phyloP scores from a whole-genome alignment of 306 rosid genomes.

The Medicago arabica region DNA sequence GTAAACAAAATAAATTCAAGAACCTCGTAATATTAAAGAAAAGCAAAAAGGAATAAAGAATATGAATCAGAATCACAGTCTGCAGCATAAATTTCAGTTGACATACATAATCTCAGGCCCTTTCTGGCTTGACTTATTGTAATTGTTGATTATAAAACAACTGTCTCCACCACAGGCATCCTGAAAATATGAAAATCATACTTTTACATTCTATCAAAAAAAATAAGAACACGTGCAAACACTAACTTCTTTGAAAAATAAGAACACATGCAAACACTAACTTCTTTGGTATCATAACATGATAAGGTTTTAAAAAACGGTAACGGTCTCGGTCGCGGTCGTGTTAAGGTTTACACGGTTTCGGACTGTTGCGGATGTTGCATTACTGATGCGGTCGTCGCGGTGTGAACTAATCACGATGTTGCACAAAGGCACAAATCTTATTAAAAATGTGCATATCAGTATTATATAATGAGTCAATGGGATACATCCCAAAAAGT shows the following conservation, averaged over 20 bases:
- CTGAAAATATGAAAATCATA: slow-evolving; percentile 47
- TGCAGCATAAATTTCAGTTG: slow-evolving; percentile 24
- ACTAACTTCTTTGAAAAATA: slow-evolving; percentile 18
- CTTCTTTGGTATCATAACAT: slow-evolving; percentile 3
- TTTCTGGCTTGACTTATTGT: slow-evolving; percentile 55
- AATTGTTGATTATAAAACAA: slow-evolving; percentile 74
- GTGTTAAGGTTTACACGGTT: too few species aligned
- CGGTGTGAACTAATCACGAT: too few species aligned
- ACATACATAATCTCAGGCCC: slow-evolving; percentile 77
- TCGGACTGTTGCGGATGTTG: too few species aligned
- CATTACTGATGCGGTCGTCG: too few species aligned
- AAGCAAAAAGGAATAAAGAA: not conserved
- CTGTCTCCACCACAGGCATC: slow-evolving; percentile 80
- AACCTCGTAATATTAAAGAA: slow-evolving; percentile 18
- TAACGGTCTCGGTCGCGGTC: too few species aligned
- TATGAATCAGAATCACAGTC: slow-evolving; percentile 8
- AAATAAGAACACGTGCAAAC: slow-evolving; percentile 26
- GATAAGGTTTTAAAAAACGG: too few species aligned
- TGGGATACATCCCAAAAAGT: too few species aligned
- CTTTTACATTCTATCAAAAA: slow-evolving; percentile 28
- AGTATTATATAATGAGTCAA: too few species aligned
- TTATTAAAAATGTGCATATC: too few species aligned
- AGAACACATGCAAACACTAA: slow-evolving; percentile 18
- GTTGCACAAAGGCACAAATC: too few species aligned
- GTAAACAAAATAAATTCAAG: slow-evolving; percentile 21